Base-by-base conservation (phyloP, 164 flowering plant species). In the Cinnamomum micranthum region DNA sequence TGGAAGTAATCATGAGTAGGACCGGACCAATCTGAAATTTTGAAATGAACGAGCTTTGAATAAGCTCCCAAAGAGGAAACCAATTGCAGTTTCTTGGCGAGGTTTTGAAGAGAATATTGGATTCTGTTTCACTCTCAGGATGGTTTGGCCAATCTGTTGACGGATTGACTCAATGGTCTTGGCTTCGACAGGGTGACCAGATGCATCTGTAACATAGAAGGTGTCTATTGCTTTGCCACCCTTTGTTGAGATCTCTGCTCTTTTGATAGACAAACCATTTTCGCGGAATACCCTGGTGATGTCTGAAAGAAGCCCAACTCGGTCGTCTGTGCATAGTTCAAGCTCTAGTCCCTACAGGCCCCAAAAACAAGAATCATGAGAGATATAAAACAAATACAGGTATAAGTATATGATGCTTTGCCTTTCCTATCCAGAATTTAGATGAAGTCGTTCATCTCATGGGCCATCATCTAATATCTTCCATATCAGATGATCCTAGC, bases 261-360 rank as follows among this genome's bases (percentile, higher is more conserved):
- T 83, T 70, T 74, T 87, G 69, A 95, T 85, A 60, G 80, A 78
- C 76, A 95, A 75, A 68, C 99, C 84, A 77, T 95, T 90, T 82
- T 95, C 97, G 50, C 97, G 84, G 77, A 95, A 92, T 68, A 89
- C 81, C 81, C 97, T 83, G 33, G 97, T 95, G 47, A 95, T 84
- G 58, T 95, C 97, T 0, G 99, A 90, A 58, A 81, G 80, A 6
- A 81, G 81, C 25, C 80, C 81, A 27, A 86, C 77, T 27, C 94
- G 80, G 79, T 93, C 97, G 31, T 88, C 87, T 6, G 94, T 81
- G 74, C 86, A 84, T 75, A 95, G 50, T 82, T 91, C 94, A 65
- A 93, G 84, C 81, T 90, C 90, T 55, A 95, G 69, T 14, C 93
- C 97, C 97, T 95, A 82, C 79, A 83, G 23, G n/a, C 3, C 23